Base-by-base conservation (phyloP, 495 filamentous ascomycete species). In the Neurospora cerealis region DNA sequence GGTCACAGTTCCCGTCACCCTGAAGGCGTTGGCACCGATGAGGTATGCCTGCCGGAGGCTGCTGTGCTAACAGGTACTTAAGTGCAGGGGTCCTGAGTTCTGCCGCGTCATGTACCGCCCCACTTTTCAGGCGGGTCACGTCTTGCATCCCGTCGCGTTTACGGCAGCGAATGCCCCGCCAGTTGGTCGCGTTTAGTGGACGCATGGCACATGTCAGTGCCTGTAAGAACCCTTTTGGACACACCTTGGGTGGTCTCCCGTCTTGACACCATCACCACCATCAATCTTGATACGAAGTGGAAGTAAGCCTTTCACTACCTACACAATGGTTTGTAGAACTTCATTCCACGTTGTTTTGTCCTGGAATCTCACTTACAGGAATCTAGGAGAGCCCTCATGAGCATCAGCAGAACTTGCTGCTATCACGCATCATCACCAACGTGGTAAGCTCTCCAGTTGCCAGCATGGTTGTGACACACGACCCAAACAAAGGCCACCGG, bases 381-480 rank as follows among this genome's bases (percentile, higher is more conserved):
- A 8, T 74, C 40, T 77, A 97, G 96, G 96, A 99, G 82, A 96
- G 92, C 79, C 96, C 96, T 69, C 96, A 99, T 80, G 96, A 99
- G 80, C 93, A 98, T 80, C 96, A 98, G 85, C 96, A 99, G 86
- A 94, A 91, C 75, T 85, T 97, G 69, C 88, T 99, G 70, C 87
- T 99, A 32, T 95, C 93, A 11, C 93, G 96, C 66, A 98, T 99
- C 85, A 97, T 97, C 83, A 96, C 91, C 79, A 99, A 99, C 77
- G 93, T 98, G 77, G 96, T 98, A 86, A 79, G 91, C 85, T 80
- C 69, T 24, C 10, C 46, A 19, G 71, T 69, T 7, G 42, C 7
- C 6, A 70, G 60, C 71, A 44, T 9, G 34, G 60, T 40, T 42
- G 48, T 1, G 69, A 8, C 70, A 69, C 62, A 69, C 8, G 13